Percentiles rank a stretch among this genome's conserved stretches.
Conservation (phyloP, 2,329 filamentous ascomycete genomes). For the Phialophora macrospora region DNA sequence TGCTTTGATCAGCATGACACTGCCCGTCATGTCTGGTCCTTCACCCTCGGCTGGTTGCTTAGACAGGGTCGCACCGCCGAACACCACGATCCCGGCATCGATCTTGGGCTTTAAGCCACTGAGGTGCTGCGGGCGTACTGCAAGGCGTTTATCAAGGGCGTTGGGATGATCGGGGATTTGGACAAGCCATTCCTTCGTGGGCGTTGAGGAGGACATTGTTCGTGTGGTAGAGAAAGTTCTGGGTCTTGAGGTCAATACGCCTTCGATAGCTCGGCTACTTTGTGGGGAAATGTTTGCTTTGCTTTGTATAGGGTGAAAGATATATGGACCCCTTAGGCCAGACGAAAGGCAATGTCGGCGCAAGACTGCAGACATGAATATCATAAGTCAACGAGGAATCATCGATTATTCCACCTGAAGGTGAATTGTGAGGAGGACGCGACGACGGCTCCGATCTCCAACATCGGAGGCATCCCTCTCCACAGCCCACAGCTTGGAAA, state of each 20-base stretch:
- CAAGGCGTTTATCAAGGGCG: constrained; percentile 56
- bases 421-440: not conserved
- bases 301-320: not conserved
- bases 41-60: constrained; percentile 68
- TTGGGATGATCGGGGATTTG: constrained; percentile 70
- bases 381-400: not conserved
- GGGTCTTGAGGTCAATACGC: not conserved
- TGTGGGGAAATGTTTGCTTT: not conserved
- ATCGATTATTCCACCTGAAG: not conserved
- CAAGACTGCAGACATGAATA: constrained; percentile 1
- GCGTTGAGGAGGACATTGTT: constrained; percentile 26
- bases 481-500: constrained; percentile 4
- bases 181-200: constrained; percentile 68
- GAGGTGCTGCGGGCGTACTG: constrained; percentile 36
- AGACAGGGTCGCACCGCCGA: constrained; percentile 68
- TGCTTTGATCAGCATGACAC: constrained; percentile 70
- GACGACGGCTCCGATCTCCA: not conserved
- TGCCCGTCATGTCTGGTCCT: constrained; percentile 72
- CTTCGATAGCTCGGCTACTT: too few relatives aligned
- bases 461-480: not conserved
- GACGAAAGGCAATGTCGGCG: not conserved
- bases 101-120: constrained; percentile 32
- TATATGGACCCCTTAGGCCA: not conserved
- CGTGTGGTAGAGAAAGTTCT: constrained; percentile 16
- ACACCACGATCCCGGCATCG: constrained; percentile 32